These are phyloP conservation scores for Salvia miltiorrhiza DNA, from an alignment of 257 asterid species.

Conservation along the genomic window DNA sequence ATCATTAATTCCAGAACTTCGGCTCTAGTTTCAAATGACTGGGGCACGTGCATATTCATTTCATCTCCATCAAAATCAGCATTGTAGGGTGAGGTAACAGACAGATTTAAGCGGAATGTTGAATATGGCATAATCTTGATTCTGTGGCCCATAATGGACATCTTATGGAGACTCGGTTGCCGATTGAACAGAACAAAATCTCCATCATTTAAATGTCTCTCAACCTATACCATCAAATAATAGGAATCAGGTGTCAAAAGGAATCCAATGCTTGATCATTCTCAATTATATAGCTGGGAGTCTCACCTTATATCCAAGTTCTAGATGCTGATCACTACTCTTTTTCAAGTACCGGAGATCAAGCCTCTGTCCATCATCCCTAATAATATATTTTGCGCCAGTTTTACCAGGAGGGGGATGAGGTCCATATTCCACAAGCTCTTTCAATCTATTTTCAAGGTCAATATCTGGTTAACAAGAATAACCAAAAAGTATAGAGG, in stretches of 20 bases:
- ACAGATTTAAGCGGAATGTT: slow-evolving; percentile 89
- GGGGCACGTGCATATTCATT: slow-evolving; percentile 99
- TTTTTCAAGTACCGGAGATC: slow-evolving; percentile 97
- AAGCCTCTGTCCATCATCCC: slow-evolving; percentile 99
- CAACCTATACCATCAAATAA: slow-evolving; percentile 65
- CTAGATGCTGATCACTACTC: slow-evolving; percentile 96
- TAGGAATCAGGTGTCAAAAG: slow-evolving; percentile 15
- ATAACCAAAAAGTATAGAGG: slow-evolving; percentile 12
- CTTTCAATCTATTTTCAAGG: slow-evolving; percentile 71
- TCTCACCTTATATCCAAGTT: slow-evolving; percentile 87
- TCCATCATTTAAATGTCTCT: slow-evolving; percentile 97
- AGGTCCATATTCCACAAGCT: slow-evolving; percentile 98
- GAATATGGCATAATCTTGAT: slow-evolving; percentile 99
- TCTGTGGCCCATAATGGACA: slow-evolving; percentile 99
- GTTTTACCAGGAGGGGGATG: slow-evolving; percentile 99
- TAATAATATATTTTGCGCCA: slow-evolving; percentile 94
- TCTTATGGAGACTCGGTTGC: slow-evolving; percentile 98
- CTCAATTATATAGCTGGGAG: not conserved
- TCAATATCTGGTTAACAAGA: slow-evolving; percentile 9
- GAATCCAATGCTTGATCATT: slow-evolving; percentile 7
- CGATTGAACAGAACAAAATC: slow-evolving; percentile 94
- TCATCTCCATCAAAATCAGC: slow-evolving; percentile 99
- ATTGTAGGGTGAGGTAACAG: slow-evolving; percentile 98
- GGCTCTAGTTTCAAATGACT: slow-evolving; percentile 99
- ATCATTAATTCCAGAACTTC: slow-evolving; percentile 96